Conservation (phyloP, 305 asterid species). For the Rubia occidens region DNA sequence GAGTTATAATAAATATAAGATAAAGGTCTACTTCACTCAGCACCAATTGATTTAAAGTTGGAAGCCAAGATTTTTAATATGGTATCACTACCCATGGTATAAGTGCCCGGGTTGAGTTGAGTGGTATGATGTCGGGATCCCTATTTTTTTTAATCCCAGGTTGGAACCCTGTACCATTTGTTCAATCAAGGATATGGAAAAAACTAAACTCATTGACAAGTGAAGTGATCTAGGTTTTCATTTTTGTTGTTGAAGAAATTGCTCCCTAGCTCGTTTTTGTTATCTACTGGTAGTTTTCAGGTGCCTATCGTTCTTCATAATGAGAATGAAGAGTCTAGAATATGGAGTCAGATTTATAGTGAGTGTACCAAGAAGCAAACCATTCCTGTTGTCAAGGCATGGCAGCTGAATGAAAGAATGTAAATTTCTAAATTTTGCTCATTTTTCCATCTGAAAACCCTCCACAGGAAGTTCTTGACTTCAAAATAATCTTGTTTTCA, state of each 20-base stretch:
- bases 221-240: background rate
- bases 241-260: background rate
- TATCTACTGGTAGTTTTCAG: conserved; percentile 34
- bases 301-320: conserved; percentile 64
- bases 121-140: background rate
- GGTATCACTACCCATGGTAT: background rate
- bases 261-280: background rate
- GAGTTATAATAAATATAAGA: background rate
- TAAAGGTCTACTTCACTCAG: background rate
- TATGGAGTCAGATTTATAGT: conserved; percentile 59
- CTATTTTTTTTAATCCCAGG: background rate
- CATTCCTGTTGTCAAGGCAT: conserved; percentile 70
- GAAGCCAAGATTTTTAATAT: background rate
- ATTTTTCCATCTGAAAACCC: background rate
- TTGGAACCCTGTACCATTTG: background rate
- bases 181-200: background rate
- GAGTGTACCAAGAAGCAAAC: conserved; percentile 56
- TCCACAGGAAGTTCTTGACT: conserved; percentile 2
- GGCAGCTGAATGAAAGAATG: conserved; percentile 94
- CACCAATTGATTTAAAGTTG: background rate
- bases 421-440: conserved; percentile 23
- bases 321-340: conserved; percentile 52
- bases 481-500: conserved; percentile 2
- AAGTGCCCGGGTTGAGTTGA: too few species aligned
- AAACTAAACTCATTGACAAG: background rate